Conservation (phyloP, 495 filamentous ascomycete species). For the Aspergillus steynii region DNA sequence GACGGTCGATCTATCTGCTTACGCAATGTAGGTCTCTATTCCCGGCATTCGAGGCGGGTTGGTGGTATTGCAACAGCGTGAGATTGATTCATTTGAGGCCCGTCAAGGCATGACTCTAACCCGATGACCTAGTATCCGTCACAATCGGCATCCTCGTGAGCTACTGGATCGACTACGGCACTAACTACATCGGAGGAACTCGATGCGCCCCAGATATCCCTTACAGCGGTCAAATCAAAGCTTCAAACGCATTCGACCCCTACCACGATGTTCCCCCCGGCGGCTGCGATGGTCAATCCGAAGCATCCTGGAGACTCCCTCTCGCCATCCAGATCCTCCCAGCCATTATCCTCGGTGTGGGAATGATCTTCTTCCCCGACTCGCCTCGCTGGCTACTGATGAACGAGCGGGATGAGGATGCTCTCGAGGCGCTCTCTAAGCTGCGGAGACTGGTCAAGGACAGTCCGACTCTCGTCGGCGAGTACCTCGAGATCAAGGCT, state of each 20-base stretch:
- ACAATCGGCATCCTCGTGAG: slow-evolving; percentile 80
- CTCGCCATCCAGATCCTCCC: slow-evolving; percentile 64
- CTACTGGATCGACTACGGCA: slow-evolving; percentile 79
- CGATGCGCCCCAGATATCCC: slow-evolving; percentile 40
- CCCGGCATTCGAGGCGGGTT: slow-evolving; percentile 68
- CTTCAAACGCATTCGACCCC: slow-evolving; percentile 38
- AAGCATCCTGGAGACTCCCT: slow-evolving; percentile 69
- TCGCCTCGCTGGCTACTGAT: slow-evolving; percentile 79
- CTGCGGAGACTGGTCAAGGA: slow-evolving; percentile 54
- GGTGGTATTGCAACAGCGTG: slow-evolving; percentile 73
- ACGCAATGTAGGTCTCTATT: slow-evolving; percentile 37
- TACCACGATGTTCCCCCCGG: slow-evolving; percentile 40
- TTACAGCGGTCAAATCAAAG: slow-evolving; percentile 70
- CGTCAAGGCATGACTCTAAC: not conserved
- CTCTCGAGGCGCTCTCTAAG: slow-evolving; percentile 62
- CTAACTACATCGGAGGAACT: slow-evolving; percentile 44
- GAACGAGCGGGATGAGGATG: slow-evolving; percentile 70
- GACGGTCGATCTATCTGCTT: not conserved
- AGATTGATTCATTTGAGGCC: slow-evolving; percentile 4
- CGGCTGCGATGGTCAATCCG: slow-evolving; percentile 55
- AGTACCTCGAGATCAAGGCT: slow-evolving; percentile 81
- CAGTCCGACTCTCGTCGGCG: slow-evolving; percentile 68
- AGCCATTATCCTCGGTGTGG: slow-evolving; percentile 58
- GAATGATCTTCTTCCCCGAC: slow-evolving; percentile 82
- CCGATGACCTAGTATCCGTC: slow-evolving; percentile 56